Conservation (phyloP, 1,284 basidiomycete genomes). For the Irpex sp. region DNA sequence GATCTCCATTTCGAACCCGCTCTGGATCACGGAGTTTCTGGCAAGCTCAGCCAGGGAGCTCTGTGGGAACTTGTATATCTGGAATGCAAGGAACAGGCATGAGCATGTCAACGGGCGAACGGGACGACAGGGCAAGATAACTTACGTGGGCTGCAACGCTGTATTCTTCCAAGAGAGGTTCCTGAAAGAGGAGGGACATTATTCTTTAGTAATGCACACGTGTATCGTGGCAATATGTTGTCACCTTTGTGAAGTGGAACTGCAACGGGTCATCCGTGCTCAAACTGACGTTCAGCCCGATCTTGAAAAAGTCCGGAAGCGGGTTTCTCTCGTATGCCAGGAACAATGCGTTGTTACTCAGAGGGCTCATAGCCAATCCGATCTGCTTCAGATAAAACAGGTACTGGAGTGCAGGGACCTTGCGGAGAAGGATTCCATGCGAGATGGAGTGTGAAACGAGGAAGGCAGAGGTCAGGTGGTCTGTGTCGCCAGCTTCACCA, state of each 20-base stretch:
- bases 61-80: conserved; percentile 92
- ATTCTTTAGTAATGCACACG: no score
- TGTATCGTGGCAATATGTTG: no score
- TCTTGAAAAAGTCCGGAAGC: conserved; percentile 95
- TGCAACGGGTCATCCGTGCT: conserved; percentile 95
- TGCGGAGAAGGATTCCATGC: conserved; percentile 95
- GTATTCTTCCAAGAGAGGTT: conserved; percentile 96
- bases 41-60: conserved; percentile 87
- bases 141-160: conserved; percentile 93
- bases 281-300: conserved; percentile 93
- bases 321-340: conserved; percentile 97
- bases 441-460: conserved; percentile 97
- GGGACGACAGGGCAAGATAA: conserved; percentile 8
- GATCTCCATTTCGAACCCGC: conserved; percentile 98
- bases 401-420: conserved; percentile 93
- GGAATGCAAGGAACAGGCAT: conserved; percentile 2
- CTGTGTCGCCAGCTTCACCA: conserved; percentile 97
- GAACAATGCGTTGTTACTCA: conserved; percentile 98
- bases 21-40: conserved; percentile 93
- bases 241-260: conserved; percentile 94
- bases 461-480: conserved; percentile 95
- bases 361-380: conserved; percentile 95
- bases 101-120: not conserved
- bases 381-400: conserved; percentile 97
- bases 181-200: conserved; percentile 39